phyloP scores from a whole-genome alignment of 495 filamentous ascomycete genomes.

The Lophiostoma macrostomum region DNA sequence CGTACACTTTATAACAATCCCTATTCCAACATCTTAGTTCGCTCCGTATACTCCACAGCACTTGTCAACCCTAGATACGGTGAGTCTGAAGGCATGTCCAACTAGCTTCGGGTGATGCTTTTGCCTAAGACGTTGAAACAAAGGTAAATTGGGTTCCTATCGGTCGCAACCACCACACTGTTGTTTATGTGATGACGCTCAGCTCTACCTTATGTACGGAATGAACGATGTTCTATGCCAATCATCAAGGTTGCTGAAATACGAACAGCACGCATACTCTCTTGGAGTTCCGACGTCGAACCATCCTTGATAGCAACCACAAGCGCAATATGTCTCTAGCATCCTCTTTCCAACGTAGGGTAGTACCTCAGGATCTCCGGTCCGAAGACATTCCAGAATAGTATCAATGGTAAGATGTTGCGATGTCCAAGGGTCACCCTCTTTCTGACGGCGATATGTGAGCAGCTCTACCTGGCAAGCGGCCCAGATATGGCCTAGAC shows the following conservation, averaged over 20 bases:
- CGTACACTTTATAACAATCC: too few relatives aligned
- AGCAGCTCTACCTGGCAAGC: neutral
- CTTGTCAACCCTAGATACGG: too few relatives aligned
- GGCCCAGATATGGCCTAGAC: neutral
- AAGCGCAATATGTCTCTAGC: neutral
- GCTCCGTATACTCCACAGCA: too few relatives aligned
- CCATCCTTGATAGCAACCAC: neutral
- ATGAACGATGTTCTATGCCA: neutral
- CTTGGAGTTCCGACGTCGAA: neutral
- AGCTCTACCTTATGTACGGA: too few relatives aligned
- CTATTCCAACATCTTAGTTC: too few relatives aligned
- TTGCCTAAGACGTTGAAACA: too few relatives aligned
- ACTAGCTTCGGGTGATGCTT: too few relatives aligned
- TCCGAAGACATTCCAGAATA: neutral
- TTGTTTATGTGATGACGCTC: too few relatives aligned
- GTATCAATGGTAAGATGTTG: neutral
- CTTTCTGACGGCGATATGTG: neutral
- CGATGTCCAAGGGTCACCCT: neutral
- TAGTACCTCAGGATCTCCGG: neutral
- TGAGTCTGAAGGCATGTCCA: too few relatives aligned
- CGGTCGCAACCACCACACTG: too few relatives aligned
- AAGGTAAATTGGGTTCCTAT: too few relatives aligned
- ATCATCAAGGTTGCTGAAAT: constrained; percentile 1
- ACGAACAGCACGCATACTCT: neutral
- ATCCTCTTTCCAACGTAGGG: neutral